Evolutionary conservation across 2,329 filamentous ascomycete species (phyloP).

Genomic region (Fusarium sp.): DNA sequence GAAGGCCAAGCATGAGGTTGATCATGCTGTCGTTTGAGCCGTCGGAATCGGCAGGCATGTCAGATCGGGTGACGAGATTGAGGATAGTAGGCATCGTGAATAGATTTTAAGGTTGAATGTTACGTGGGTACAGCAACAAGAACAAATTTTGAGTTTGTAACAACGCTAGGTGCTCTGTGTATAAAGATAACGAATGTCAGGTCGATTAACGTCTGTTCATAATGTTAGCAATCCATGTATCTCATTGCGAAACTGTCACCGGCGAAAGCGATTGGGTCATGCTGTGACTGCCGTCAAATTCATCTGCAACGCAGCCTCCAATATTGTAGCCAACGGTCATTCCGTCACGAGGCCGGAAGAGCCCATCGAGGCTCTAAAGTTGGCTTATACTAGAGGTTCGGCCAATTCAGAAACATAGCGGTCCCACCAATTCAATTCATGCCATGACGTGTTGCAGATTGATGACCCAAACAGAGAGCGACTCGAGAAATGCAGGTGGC

Average conservation of each 20-base stretch:
- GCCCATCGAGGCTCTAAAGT: constrained; percentile 12
- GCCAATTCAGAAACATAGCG: constrained; percentile 31
- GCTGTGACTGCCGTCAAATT: constrained; percentile 17
- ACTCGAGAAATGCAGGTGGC: constrained; percentile 36
- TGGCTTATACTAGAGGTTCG: constrained; percentile 8
- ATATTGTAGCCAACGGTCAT: constrained; percentile 41
- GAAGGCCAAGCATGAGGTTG: constrained; percentile 82
- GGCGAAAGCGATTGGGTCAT: constrained; percentile 24
- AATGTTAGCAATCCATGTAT: constrained; percentile 39
- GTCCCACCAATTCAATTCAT: constrained; percentile 43
- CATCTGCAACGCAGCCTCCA: constrained; percentile 39
- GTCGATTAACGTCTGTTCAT: constrained; percentile 37
- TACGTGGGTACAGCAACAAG: constrained; percentile 27
- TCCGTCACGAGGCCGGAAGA: constrained; percentile 38
- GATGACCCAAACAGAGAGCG: constrained; percentile 29
- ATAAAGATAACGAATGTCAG: constrained; percentile 39
- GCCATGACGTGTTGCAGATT: constrained; percentile 40
- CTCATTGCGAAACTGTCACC: constrained; percentile 14
- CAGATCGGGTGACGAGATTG: constrained; percentile 42
- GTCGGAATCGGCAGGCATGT: constrained; percentile 56
- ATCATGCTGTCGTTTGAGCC: constrained; percentile 71
- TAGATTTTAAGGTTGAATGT: constrained; percentile 32
- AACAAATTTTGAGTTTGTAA: constrained; percentile 34
- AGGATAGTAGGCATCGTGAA: constrained; percentile 47
- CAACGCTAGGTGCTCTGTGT: constrained; percentile 39